These are phyloP conservation scores for Xanthoparmelia taractica DNA, from an alignment of 495 filamentous ascomycete genomes.

Conservation along the genomic window DNA sequence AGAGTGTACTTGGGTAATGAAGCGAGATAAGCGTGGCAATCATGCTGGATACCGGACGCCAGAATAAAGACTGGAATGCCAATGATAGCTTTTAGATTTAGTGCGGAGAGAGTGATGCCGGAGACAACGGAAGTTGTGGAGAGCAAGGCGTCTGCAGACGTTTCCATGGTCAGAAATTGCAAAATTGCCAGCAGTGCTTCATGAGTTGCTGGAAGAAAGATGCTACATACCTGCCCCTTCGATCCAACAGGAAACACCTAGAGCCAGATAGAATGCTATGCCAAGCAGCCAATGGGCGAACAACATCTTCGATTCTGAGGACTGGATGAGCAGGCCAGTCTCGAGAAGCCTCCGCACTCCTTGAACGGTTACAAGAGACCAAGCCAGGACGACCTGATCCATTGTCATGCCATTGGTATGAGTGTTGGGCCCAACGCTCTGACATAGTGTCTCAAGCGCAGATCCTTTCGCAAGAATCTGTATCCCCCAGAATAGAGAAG, in stretches of 20 bases:
- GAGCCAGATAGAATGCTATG: conserved; percentile 63
- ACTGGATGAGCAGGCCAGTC: conserved; percentile 52
- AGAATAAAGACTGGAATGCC: conserved; percentile 60
- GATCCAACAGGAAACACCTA: conserved; percentile 73
- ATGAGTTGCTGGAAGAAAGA: not conserved
- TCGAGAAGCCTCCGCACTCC: conserved; percentile 69
- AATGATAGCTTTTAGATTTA: conserved; percentile 52
- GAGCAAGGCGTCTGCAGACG: conserved; percentile 29
- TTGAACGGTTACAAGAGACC: conserved; percentile 66
- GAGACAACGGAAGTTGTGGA: conserved; percentile 29
- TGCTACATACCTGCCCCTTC: conserved; percentile 62
- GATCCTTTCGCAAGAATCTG: conserved; percentile 56
- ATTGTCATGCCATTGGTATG: conserved; percentile 47
- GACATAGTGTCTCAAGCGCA: conserved; percentile 32
- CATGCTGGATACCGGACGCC: conserved; percentile 71
- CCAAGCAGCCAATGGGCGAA: conserved; percentile 74
- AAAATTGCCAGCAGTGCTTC: not conserved
- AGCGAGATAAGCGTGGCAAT: conserved; percentile 72
- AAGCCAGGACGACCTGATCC: conserved; percentile 59
- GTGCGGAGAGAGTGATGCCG: conserved; percentile 36
- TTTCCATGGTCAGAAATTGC: not conserved
- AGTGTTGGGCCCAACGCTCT: not conserved
- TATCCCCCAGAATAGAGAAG: conserved; percentile 66
- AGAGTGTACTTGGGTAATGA: conserved; percentile 78
- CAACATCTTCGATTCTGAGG: conserved; percentile 70